Conservation (phyloP, 2,329 filamentous ascomycete genomes). For the Paramyrothecium roridum region DNA sequence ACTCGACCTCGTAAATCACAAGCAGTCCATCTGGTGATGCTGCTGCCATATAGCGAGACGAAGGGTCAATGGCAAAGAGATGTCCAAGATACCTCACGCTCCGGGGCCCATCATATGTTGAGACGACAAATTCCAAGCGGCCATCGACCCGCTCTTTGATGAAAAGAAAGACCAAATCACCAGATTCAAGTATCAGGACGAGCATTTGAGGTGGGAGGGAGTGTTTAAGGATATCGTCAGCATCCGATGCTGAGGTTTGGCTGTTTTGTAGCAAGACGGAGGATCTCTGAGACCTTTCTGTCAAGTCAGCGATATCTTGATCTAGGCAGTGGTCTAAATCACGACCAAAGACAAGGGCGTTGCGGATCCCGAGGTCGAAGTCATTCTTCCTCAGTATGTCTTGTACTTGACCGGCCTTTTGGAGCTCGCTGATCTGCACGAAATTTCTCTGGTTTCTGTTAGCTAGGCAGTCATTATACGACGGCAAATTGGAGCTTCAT, state of each 20-base stretch:
- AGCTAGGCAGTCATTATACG: slow-evolving; percentile 1
- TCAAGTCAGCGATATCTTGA: slow-evolving; percentile 19
- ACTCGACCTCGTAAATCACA: slow-evolving; percentile 67
- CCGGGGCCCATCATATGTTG: slow-evolving; percentile 56
- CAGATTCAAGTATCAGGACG: slow-evolving; percentile 70
- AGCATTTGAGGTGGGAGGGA: slow-evolving; percentile 81
- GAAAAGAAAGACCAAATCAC: slow-evolving; percentile 75
- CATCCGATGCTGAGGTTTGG: slow-evolving; percentile 3
- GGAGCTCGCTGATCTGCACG: slow-evolving; percentile 76
- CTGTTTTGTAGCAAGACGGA: slow-evolving; percentile 34
- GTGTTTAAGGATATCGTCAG: slow-evolving; percentile 24
- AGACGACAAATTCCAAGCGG: slow-evolving; percentile 57
- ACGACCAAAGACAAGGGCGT: slow-evolving; percentile 72
- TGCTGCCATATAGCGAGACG: slow-evolving; percentile 65
- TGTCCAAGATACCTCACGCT: slow-evolving; percentile 58
- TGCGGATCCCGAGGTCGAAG: slow-evolving; percentile 75
- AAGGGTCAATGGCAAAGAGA: slow-evolving; percentile 74
- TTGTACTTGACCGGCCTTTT: slow-evolving; percentile 65
- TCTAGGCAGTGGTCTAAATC: slow-evolving; percentile 35
- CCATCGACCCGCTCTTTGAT: slow-evolving; percentile 44
- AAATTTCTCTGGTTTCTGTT: slow-evolving; percentile 59
- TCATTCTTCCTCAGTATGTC: slow-evolving; percentile 76
- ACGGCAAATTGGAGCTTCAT: neutral
- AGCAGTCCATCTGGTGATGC: slow-evolving; percentile 69
- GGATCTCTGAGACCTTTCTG: slow-evolving; percentile 36